Percentiles rank a stretch among this genome's conserved stretches.
phyloP scores from a whole-genome alignment of 1,139 yeast species.

The Sugiyamaella paludigena region DNA sequence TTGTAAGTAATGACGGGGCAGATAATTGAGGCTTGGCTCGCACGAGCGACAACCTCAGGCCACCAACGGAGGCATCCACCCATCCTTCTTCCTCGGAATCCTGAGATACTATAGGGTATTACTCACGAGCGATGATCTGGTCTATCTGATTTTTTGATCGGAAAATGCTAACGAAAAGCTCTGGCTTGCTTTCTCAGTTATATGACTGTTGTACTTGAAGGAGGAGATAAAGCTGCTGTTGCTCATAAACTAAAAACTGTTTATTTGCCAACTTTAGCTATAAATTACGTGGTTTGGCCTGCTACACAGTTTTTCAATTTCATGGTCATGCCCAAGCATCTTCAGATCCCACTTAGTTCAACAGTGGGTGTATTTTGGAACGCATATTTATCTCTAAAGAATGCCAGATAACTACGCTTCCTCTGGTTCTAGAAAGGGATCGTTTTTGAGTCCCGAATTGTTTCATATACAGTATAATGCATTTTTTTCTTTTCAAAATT shows the following conservation, averaged over 20 bases:
- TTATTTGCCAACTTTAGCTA: conserved; percentile 72
- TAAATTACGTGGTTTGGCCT: conserved; percentile 91
- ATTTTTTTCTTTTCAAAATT: too few relatives aligned
- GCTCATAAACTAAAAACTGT: conserved; percentile 59
- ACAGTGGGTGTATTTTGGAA: conserved; percentile 91
- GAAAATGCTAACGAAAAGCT: conserved; percentile 33
- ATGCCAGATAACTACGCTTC: conserved; percentile 34
- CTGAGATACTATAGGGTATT: too few relatives aligned
- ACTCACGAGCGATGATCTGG: too few relatives aligned
- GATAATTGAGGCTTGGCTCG: too few relatives aligned
- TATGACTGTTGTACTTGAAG: conserved; percentile 77
- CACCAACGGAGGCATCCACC: too few relatives aligned
- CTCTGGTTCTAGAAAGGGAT: too few relatives aligned
- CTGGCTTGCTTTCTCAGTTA: conserved; percentile 78
- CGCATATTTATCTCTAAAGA: conserved; percentile 80
- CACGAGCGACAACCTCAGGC: too few relatives aligned
- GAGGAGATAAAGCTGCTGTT: conserved; percentile 65
- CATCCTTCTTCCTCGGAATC: too few relatives aligned
- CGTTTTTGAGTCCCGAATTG: too few relatives aligned
- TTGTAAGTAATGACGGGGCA: conserved; percentile 27
- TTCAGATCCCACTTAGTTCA: conserved; percentile 90
- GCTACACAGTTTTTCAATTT: conserved; percentile 89
- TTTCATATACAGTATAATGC: too few relatives aligned
- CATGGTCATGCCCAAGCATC: conserved; percentile 68
- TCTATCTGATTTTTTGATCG: too few relatives aligned